Conservation (phyloP, 257 asterid species). For the Jasminum sambac region DNA sequence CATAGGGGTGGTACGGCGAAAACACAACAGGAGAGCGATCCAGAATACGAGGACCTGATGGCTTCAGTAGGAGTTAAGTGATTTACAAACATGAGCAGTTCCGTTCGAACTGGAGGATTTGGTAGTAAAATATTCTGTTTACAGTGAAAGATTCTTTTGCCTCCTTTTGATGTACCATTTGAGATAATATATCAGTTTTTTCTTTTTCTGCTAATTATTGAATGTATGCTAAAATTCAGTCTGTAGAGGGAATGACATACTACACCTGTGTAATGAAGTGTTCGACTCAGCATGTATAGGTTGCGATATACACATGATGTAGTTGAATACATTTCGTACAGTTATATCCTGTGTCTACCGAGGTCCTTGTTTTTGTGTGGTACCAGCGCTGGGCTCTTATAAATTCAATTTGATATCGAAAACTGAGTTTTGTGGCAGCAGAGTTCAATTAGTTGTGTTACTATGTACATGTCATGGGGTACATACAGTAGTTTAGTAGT, state of each 20-base stretch:
- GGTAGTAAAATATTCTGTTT: background rate
- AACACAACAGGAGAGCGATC: conserved; percentile 56
- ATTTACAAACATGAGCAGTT: conserved; percentile 22
- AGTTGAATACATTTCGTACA: background rate
- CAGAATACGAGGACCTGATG: conserved; percentile 85
- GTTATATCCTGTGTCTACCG: background rate
- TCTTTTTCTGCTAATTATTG: background rate
- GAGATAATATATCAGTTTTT: background rate
- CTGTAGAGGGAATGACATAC: background rate
- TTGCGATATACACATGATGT: background rate
- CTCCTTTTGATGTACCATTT: background rate
- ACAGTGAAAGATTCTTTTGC: background rate
- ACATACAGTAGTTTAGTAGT: background rate
- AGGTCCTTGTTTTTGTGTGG: background rate
- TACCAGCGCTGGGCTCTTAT: background rate
- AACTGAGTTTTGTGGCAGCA: background rate
- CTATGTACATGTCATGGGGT: background rate
- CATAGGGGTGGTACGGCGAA: conserved; percentile 43
- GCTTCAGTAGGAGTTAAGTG: conserved; percentile 79
- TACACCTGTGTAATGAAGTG: background rate
- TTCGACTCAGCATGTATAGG: background rate
- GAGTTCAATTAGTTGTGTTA: background rate
- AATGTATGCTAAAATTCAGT: background rate
- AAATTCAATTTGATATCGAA: background rate
- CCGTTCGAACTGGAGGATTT: background rate